These are phyloP conservation scores for Solanum aculeatissimum DNA, from an alignment of 305 asterid species.

Conservation along the genomic window DNA sequence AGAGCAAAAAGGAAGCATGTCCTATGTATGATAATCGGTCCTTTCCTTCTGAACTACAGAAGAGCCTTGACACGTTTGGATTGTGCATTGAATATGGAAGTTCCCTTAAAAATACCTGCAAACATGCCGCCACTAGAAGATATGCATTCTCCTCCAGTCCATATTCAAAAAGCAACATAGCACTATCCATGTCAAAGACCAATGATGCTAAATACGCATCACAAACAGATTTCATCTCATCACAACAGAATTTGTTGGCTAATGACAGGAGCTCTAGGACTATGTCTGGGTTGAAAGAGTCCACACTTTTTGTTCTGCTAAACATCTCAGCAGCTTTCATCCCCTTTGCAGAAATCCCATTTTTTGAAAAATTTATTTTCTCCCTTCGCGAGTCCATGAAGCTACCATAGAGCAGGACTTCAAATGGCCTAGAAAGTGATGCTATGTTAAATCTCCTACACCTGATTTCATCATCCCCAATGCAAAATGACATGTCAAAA, in stretches of 20 bases:
- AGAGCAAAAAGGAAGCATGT: conserved; percentile 73
- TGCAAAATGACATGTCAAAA: conserved; percentile 56
- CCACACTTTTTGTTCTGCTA: conserved; percentile 63
- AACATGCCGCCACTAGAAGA: conserved; percentile 87
- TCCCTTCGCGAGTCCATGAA: conserved; percentile 73
- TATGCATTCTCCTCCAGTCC: conserved; percentile 76
- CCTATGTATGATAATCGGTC: conserved; percentile 46
- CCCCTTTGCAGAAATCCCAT: conserved; percentile 55
- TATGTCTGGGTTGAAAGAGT: conserved; percentile 44
- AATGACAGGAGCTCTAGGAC: conserved; percentile 65
- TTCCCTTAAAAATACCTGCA: conserved; percentile 86
- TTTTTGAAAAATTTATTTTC: conserved; percentile 58
- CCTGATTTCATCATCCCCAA: conserved; percentile 79
- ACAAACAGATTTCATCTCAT: conserved; percentile 68
- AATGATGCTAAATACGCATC: conserved; percentile 63
- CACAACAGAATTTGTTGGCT: conserved; percentile 83
- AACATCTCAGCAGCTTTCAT: conserved; percentile 71
- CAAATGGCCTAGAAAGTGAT: conserved; percentile 71
- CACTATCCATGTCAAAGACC: conserved; percentile 55
- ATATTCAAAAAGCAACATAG: conserved; percentile 55
- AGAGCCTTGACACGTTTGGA: conserved; percentile 42
- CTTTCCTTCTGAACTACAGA: conserved; percentile 61
- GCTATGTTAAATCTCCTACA: conserved; percentile 71
- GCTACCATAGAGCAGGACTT: conserved; percentile 65
- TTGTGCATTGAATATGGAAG: conserved; percentile 57